Conservation (phyloP, 495 filamentous ascomycete genomes). For the Hyaloscypha hepaticicola region DNA sequence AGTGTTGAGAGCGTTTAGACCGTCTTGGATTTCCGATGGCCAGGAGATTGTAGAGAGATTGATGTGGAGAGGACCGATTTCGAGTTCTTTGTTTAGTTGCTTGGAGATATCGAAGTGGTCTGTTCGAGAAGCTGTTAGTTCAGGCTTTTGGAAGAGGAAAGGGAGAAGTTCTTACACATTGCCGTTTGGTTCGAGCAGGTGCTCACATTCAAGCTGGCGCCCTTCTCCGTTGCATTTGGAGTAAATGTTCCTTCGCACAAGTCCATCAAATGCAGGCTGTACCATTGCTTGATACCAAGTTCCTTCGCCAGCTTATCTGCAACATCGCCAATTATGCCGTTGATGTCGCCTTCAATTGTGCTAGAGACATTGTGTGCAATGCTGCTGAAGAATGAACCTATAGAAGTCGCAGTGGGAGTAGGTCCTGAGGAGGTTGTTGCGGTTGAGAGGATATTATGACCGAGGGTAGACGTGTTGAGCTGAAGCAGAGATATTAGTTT, state of each 20-base stretch:
- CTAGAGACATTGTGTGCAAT: constrained; percentile 39
- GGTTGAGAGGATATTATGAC: constrained; percentile 46
- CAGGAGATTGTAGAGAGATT: constrained; percentile 58
- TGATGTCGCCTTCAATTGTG: constrained; percentile 36
- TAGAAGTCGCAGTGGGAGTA: constrained; percentile 28
- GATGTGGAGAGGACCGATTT: constrained; percentile 44
- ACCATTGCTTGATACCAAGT: constrained; percentile 68
- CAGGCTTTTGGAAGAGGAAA: not conserved
- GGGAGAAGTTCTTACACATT: constrained; percentile 38
- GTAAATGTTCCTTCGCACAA: constrained; percentile 64
- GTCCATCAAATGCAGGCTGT: constrained; percentile 68
- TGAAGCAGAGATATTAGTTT: constrained; percentile 29
- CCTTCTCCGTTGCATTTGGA: constrained; percentile 49
- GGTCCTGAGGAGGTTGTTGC: constrained; percentile 26
- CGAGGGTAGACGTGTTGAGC: constrained; percentile 66
- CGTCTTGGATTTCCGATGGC: constrained; percentile 59
- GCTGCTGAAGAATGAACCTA: constrained; percentile 26
- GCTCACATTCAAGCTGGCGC: constrained; percentile 52
- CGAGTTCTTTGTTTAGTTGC: constrained; percentile 53
- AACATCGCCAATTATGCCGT: constrained; percentile 40
- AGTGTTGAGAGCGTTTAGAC: constrained; percentile 52
- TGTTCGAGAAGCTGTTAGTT: constrained; percentile 14
- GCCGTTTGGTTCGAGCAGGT: constrained; percentile 60
- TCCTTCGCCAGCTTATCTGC: constrained; percentile 45
- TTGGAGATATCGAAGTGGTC: constrained; percentile 59